A percentile compares a stretch with the other conserved stretches of the same genome.
Conservation (phyloP, 1,139 yeast genomes). For the Pichia sp. region DNA sequence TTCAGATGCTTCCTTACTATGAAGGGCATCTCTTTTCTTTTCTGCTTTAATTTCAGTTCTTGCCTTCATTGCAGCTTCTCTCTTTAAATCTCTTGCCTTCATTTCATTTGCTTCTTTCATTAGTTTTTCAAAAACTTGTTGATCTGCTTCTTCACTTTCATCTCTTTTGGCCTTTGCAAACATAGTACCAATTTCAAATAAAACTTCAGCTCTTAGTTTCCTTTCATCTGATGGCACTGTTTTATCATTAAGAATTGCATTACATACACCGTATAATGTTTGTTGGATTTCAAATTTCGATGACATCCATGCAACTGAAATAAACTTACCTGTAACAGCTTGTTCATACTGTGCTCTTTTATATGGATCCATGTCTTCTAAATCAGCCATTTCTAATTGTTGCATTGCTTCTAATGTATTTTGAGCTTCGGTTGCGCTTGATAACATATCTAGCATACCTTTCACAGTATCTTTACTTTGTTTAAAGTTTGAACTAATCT, state of each 20-base stretch:
- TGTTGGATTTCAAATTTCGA: slow-evolving; percentile 69
- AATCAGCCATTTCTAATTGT: slow-evolving; percentile 49
- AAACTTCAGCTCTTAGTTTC: slow-evolving; percentile 52
- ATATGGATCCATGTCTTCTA: slow-evolving; percentile 42
- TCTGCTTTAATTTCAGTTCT: slow-evolving; percentile 1
- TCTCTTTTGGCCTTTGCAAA: slow-evolving; percentile 53
- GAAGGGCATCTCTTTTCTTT: background rate
- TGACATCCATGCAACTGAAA: slow-evolving; percentile 76
- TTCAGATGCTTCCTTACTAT: background rate
- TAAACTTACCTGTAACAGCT: slow-evolving; percentile 61
- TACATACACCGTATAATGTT: slow-evolving; percentile 60
- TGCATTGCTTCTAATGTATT: slow-evolving; percentile 78
- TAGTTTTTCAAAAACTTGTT: slow-evolving; percentile 67
- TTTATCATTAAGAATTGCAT: slow-evolving; percentile 53
- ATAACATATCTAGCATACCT: slow-evolving; percentile 80
- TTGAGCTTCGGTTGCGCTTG: slow-evolving; percentile 87
- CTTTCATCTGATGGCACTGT: slow-evolving; percentile 44
- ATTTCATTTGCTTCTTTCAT: slow-evolving; percentile 62
- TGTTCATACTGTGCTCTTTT: slow-evolving; percentile 60
- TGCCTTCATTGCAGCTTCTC: slow-evolving; percentile 14
- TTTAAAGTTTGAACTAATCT: slow-evolving; percentile 68
- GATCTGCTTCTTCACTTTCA: slow-evolving; percentile 68
- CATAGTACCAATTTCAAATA: slow-evolving; percentile 50
- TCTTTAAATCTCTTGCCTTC: slow-evolving; percentile 27
- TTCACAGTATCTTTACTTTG: slow-evolving; percentile 83